Evolutionary conservation across 2,329 filamentous ascomycete species (phyloP).

Genomic region (Nothophaeocryptopus gaeumannii): DNA sequence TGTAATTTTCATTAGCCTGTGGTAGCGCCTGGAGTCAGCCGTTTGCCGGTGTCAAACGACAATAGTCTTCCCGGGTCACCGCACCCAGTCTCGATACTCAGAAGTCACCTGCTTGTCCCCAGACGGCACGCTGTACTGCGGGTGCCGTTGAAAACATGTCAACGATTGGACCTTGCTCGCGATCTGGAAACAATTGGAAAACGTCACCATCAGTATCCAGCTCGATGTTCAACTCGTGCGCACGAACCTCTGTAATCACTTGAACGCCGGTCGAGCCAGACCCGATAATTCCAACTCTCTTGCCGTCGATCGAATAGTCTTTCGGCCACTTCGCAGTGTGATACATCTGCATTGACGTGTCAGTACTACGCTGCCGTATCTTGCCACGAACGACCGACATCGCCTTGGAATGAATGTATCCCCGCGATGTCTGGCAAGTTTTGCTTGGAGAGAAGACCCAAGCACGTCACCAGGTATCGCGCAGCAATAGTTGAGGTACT

Average conservation of each 20-base stretch:
- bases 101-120: conserved; percentile 30
- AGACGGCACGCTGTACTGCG: conserved; percentile 38
- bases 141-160: conserved; percentile 37
- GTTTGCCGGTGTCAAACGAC: too few relatives aligned
- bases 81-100: conserved; percentile 28
- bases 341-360: conserved; percentile 29
- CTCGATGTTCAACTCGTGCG: conserved; percentile 21
- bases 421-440: conserved; percentile 39
- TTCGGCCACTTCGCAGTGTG: conserved; percentile 43
- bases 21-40: too few relatives aligned
- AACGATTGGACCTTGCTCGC: conserved; percentile 30
- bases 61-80: too few relatives aligned
- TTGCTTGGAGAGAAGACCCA: conserved; percentile 39
- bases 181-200: conserved; percentile 13
- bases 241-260: conserved; percentile 30
- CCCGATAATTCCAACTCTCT: conserved; percentile 43
- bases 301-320: conserved; percentile 28
- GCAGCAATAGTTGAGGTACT: conserved; percentile 6
- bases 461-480: conserved; percentile 39
- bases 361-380: too few relatives aligned
- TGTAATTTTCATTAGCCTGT: conserved; percentile 34
- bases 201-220: conserved; percentile 26
- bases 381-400: conserved; percentile 14
- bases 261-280: conserved; percentile 45
- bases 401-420: conserved; percentile 40